Conservation (phyloP, 192 early-diverging fungal genomes). For the Coemansia erecta region DNA sequence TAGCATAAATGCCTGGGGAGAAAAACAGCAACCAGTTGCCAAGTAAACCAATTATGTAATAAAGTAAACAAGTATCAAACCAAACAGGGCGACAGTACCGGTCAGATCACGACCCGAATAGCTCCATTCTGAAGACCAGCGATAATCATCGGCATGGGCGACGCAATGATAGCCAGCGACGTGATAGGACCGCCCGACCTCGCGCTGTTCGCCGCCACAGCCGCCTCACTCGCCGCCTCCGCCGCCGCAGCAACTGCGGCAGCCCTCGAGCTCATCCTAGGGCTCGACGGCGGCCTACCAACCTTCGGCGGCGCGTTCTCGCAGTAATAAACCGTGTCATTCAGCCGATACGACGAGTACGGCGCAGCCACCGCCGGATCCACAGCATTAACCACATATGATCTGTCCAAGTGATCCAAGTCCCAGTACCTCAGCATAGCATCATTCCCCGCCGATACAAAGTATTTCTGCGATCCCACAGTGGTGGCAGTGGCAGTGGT, state of each 20-base stretch:
- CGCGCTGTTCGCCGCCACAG: conserved; percentile 23
- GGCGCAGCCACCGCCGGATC: conserved; percentile 17
- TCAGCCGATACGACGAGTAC: conserved; percentile 41
- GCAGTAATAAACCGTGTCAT: conserved; percentile 49
- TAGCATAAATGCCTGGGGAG: too few relatives aligned
- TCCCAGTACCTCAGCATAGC: conserved; percentile 89
- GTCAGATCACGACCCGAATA: conserved; percentile 27
- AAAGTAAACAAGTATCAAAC: too few relatives aligned
- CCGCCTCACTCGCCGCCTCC: conserved; percentile 3
- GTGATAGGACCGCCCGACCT: conserved; percentile 32
- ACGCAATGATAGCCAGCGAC: conserved; percentile 17
- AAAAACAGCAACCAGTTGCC: too few relatives aligned
- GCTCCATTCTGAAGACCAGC: conserved; percentile 36
- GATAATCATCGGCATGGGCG: conserved; percentile 36
- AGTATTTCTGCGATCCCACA: too few relatives aligned
- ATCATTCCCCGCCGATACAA: conserved; percentile 81
- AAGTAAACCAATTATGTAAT: too few relatives aligned
- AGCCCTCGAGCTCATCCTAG: conserved; percentile 1
- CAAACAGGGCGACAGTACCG: too few relatives aligned
- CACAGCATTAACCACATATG: conserved; percentile 66
- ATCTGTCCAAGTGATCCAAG: conserved; percentile 63
- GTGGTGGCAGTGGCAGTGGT: too few relatives aligned
- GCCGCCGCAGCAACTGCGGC: conserved; percentile 4
- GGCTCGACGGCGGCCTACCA: conserved; percentile 13
- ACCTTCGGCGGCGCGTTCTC: conserved; percentile 26